Evolutionary conservation across 2,329 filamentous ascomycete genomes (phyloP).

Genomic region (Pseudocercospora eumusae): DNA sequence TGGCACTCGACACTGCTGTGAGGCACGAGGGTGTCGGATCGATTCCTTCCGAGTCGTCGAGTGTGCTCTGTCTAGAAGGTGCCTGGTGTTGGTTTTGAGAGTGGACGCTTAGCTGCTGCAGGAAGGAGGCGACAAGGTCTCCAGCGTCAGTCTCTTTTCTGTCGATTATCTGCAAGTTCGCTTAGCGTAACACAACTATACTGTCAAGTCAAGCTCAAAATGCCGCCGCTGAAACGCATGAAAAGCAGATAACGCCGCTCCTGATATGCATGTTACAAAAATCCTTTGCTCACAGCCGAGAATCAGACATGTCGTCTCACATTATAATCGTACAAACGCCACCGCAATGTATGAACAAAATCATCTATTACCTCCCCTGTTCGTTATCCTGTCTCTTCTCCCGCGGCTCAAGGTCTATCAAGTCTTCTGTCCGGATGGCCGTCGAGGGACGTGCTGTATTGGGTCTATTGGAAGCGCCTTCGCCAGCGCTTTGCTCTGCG

Average conservation of each 20-base stretch:
- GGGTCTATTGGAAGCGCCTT: slow-evolving; percentile 15
- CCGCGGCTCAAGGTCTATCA: slow-evolving; percentile 12
- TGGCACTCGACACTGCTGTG: no score
- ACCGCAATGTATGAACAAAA: slow-evolving; percentile 1
- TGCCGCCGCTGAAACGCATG: not conserved
- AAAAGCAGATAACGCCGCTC: not conserved
- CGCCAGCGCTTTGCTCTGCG: slow-evolving; percentile 15
- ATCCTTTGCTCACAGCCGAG: not conserved
- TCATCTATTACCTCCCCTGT: not conserved
- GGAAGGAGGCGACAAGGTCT: not conserved
- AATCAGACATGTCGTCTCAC: not conserved
- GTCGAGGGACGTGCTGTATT: slow-evolving; percentile 13
- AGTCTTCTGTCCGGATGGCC: slow-evolving; percentile 21
- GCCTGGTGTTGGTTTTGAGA: not conserved
- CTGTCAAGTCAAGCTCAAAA: not conserved
- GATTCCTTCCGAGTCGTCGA: not conserved
- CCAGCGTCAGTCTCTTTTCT: not conserved
- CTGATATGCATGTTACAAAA: not conserved
- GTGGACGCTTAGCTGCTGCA: not conserved
- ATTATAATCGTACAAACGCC: slow-evolving; percentile 8
- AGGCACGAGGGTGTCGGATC: not conserved
- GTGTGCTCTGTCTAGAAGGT: not conserved
- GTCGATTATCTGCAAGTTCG: not conserved
- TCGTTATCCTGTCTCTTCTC: slow-evolving; percentile 5
- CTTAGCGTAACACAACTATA: not conserved